Conservation (phyloP, 306 rosid species). For the Trifolium dubium region DNA sequence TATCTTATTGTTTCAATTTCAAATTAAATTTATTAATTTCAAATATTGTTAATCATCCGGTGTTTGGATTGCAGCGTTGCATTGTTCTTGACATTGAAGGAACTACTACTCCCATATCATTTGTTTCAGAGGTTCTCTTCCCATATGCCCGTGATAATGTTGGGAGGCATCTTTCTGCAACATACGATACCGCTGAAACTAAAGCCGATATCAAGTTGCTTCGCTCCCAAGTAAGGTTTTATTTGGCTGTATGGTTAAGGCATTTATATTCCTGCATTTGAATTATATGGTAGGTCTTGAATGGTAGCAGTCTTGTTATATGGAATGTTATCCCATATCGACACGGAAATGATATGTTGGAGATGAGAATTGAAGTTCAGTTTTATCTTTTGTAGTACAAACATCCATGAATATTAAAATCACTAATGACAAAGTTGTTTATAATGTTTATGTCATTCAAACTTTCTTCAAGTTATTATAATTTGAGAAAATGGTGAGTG, state of each 20-base stretch:
- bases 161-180: conserved; percentile 77
- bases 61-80: conserved; percentile 64
- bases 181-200: conserved; percentile 76
- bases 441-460: conserved; percentile 18
- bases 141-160: conserved; percentile 92
- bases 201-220: conserved; percentile 79
- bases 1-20: not conserved
- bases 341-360: conserved; percentile 23
- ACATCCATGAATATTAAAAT: conserved; percentile 10
- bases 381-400: conserved; percentile 11
- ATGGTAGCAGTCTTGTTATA: not conserved
- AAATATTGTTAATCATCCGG: conserved; percentile 31
- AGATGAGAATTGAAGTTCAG: conserved; percentile 17
- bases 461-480: conserved; percentile 21
- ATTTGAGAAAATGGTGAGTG: not conserved
- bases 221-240: conserved; percentile 67
- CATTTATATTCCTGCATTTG: conserved; percentile 33
- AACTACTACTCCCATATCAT: conserved; percentile 96
- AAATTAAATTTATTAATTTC: conserved; percentile 6
- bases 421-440: not conserved
- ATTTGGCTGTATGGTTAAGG: conserved; percentile 24
- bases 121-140: conserved; percentile 91
- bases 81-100: conserved; percentile 99
- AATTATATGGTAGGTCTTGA: conserved; percentile 24
- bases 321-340: conserved; percentile 35